Conservation (phyloP, 805 yeast genomes). For the Starmera dryadoides region DNA sequence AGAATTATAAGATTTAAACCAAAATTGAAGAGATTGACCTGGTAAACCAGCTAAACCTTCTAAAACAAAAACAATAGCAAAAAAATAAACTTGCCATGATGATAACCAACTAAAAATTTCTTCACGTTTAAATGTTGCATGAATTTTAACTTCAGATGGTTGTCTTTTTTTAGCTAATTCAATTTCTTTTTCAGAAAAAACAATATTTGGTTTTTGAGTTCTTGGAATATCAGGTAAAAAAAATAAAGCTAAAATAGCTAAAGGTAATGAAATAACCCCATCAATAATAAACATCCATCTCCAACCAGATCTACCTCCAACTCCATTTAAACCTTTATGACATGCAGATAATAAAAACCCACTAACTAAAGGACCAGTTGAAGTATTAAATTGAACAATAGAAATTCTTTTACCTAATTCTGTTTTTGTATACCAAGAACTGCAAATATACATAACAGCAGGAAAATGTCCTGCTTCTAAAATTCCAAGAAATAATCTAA, state of each 20-base stretch:
- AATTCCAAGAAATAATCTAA: constrained; percentile 57
- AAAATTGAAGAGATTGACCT: constrained; percentile 1
- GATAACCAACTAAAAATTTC: constrained; percentile 45
- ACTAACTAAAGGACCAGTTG: constrained; percentile 41
- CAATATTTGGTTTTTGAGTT: constrained; percentile 38
- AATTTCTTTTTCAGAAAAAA: constrained; percentile 48
- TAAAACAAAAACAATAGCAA: not conserved
- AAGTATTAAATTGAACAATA: constrained; percentile 47
- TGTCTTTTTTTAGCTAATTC: constrained; percentile 35
- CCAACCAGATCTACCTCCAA: constrained; percentile 47
- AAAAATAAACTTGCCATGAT: constrained; percentile 42
- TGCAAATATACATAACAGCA: constrained; percentile 48
- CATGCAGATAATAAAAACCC: constrained; percentile 45
- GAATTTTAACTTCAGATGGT: constrained; percentile 15
- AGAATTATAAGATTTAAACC: constrained; percentile 5
- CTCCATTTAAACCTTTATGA: constrained; percentile 31
- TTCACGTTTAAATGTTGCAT: constrained; percentile 25
- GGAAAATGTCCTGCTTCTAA: constrained; percentile 64
- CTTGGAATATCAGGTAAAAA: constrained; percentile 60
- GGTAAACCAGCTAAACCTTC: constrained; percentile 1
- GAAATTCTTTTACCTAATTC: constrained; percentile 60
- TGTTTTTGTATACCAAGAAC: constrained; percentile 52
- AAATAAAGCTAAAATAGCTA: constrained; percentile 50
- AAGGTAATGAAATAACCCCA: constrained; percentile 51
- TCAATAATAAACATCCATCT: constrained; percentile 60